phyloP scores from a whole-genome alignment of 2,329 filamentous ascomycete species.

The Colletotrichum neosansevieriae region DNA sequence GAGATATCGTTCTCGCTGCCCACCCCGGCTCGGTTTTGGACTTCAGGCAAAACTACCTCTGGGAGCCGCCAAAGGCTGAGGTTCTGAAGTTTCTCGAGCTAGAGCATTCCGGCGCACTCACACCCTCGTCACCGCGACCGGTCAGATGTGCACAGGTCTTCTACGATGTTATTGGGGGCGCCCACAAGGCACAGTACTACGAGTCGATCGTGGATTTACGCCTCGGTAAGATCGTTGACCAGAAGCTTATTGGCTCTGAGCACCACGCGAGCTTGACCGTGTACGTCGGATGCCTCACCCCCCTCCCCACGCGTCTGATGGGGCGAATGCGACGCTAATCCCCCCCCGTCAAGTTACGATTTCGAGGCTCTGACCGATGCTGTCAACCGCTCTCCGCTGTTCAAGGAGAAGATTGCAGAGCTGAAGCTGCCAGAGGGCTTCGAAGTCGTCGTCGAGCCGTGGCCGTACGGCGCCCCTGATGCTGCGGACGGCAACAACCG shows the following conservation, averaged over 20 bases:
- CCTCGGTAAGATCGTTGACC: slow-evolving; percentile 42
- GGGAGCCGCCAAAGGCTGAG: slow-evolving; percentile 58
- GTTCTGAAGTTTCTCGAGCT: slow-evolving; percentile 56
- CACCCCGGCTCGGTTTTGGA: slow-evolving; percentile 47
- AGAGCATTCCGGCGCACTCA: slow-evolving; percentile 52
- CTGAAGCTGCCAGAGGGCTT: slow-evolving; percentile 49
- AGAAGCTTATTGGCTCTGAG: slow-evolving; percentile 46
- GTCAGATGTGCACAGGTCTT: slow-evolving; percentile 52
- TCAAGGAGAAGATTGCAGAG: slow-evolving; percentile 48
- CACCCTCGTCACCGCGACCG: slow-evolving; percentile 44
- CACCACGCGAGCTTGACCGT: slow-evolving; percentile 48
- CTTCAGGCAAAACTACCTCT: slow-evolving; percentile 60
- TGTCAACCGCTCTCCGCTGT: slow-evolving; percentile 46
- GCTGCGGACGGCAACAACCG: slow-evolving; percentile 46
- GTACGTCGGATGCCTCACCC: slow-evolving; percentile 42
- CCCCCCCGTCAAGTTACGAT: slow-evolving; percentile 44
- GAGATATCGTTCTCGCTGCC: slow-evolving; percentile 47
- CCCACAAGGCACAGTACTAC: slow-evolving; percentile 45
- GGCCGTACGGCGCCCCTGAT: slow-evolving; percentile 50
- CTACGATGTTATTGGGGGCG: slow-evolving; percentile 50
- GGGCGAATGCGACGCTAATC: slow-evolving; percentile 5
- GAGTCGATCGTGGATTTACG: slow-evolving; percentile 52
- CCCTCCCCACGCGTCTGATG: not conserved
- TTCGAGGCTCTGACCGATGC: slow-evolving; percentile 51
- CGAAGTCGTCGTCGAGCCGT: slow-evolving; percentile 58